phyloP scores from a whole-genome alignment of 495 filamentous ascomycete species.

The Schizothecium vesticola region DNA sequence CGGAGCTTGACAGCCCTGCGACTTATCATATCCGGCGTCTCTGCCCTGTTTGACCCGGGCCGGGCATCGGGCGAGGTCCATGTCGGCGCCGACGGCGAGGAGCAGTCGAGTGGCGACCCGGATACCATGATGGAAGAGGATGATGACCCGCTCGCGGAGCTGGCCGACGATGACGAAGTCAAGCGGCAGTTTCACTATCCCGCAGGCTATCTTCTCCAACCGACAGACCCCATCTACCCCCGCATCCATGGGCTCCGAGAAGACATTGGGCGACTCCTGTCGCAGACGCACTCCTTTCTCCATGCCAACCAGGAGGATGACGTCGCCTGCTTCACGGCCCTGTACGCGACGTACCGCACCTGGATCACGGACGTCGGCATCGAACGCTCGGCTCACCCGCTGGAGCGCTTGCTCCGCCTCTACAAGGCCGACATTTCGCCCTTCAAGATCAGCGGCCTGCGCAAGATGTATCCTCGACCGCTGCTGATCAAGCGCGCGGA shows the following conservation, averaged over 20 bases:
- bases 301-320: constrained; percentile 86
- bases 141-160: constrained; percentile 58
- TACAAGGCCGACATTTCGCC: constrained; percentile 78
- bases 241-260: constrained; percentile 77
- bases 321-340: constrained; percentile 84
- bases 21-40: constrained; percentile 80
- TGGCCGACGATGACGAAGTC: constrained; percentile 75
- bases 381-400: constrained; percentile 86
- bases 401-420: constrained; percentile 79
- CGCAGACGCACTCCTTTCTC: constrained; percentile 79
- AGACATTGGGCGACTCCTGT: constrained; percentile 70
- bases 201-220: constrained; percentile 74
- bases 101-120: constrained; percentile 35
- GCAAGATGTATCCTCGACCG: constrained; percentile 88
- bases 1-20: constrained; percentile 81
- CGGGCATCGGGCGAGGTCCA: constrained; percentile 51
- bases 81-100: constrained; percentile 31
- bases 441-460: constrained; percentile 88
- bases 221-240: constrained; percentile 56
- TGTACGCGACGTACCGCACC: constrained; percentile 88
- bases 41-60: constrained; percentile 78
- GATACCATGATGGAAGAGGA: constrained; percentile 52
- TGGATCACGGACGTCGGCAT: constrained; percentile 98
- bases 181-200: constrained; percentile 78
- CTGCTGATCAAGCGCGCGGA: constrained; percentile 83